phyloP scores from a whole-genome alignment of 139 green algal genomes.

The Chlamydomonas sphaeroides region DNA sequence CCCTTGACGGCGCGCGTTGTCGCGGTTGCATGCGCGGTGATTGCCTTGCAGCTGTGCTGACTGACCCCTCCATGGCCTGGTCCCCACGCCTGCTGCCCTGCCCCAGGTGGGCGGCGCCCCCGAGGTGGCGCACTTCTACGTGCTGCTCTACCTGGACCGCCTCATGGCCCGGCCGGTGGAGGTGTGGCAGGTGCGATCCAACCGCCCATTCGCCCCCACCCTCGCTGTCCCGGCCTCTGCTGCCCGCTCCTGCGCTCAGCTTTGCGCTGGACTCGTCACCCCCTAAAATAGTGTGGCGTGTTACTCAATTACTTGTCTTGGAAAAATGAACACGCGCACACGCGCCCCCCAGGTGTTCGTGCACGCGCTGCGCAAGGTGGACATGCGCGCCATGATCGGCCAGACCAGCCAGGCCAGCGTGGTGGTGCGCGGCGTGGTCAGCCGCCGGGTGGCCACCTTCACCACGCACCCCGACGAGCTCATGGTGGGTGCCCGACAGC shows the following conservation, averaged over 20 bases:
- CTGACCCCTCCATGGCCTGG: too few species aligned
- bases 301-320: too few species aligned
- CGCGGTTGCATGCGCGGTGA: too few species aligned
- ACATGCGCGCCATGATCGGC: constrained; percentile 68
- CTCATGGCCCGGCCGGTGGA: constrained; percentile 61
- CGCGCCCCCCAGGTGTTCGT: constrained; percentile 69
- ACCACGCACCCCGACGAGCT: constrained; percentile 69
- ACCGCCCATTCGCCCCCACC: too few species aligned
- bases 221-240: too few species aligned
- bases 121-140: constrained; percentile 62
- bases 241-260: too few species aligned
- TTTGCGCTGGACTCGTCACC: too few species aligned
- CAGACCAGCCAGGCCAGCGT: constrained; percentile 65
- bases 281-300: too few species aligned
- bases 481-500: constrained; percentile 46
- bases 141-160: constrained; percentile 66
- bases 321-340: too few species aligned
- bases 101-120: constrained; percentile 49
- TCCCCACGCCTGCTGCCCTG: neutral
- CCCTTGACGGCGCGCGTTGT: too few species aligned
- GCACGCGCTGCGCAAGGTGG: constrained; percentile 66
- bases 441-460: constrained; percentile 60
- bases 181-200: constrained; percentile 51
- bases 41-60: too few species aligned
- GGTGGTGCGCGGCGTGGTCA: constrained; percentile 56